Base-by-base conservation (phyloP, 148 eudicot genomes). In the Camellia japonica region DNA sequence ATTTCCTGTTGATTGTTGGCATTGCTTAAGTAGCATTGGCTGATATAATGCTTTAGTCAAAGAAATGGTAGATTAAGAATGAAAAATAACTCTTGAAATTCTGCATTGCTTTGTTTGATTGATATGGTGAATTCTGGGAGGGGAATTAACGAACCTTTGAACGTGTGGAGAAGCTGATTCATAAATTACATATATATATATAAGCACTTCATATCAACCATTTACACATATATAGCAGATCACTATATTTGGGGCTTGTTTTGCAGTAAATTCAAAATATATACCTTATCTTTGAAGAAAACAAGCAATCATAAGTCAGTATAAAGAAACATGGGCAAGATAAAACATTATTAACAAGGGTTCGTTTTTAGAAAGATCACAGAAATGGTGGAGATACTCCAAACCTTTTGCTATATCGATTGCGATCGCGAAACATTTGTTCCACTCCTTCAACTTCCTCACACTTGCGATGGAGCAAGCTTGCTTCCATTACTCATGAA, bases 401-500 rank as follows among this genome's bases (percentile, higher is more conserved):
- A 96, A 76, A 46, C 93, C 98, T 76, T 74, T 85, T 3, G 99
- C 98, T 4, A 96, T 85, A 52, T 90, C 90, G n/a, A 90, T 18
- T n/a, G n/a, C n/a, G n/a, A n/a, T n/a, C n/a, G n/a, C 51, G 51
- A 2, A 47, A 6, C 99, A 83, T 59, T 79, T 76, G 5, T 71
- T 83, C 99, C 98, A 93, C 69, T 78, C 83, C 83, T 79, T 86
- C 43, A 92, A 67, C 63, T 91, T n/a, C 93, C 47, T 69, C 80
- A 54, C 81, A 75, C 74, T 91, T 92, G 61, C 84, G 88, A 63
- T 85, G 87, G 69, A 96, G 80, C 71, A 96, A 85, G 65, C 95
- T 82, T 96, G 99, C 78, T 96, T 0, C 99, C 99, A 18, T 89
- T 92, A 0, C 10, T 68, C 99, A 96, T 92, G 18, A 93, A 90